phyloP scores from a whole-genome alignment of 2,329 filamentous ascomycete species.

The Fusarium pininemorale region DNA sequence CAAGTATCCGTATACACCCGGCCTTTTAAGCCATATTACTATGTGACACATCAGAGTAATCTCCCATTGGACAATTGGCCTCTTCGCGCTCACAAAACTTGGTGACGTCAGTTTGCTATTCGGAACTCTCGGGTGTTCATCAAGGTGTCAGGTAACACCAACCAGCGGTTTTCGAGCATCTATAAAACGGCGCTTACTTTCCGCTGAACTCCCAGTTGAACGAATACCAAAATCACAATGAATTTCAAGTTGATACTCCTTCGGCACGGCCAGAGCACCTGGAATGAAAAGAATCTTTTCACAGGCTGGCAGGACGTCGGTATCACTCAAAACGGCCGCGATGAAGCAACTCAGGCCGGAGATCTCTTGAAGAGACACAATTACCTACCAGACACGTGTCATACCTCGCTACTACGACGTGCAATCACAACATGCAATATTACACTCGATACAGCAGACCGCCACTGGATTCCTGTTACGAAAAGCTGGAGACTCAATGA shows the following conservation, averaged over 20 bases:
- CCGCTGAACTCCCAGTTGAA: rapidly evolving
- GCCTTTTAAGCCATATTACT: no score
- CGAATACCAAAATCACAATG: neutral
- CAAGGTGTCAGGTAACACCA: neutral
- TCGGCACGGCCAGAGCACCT: neutral
- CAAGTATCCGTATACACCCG: no score
- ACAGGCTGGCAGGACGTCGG: neutral
- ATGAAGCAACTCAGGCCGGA: neutral
- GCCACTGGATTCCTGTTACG: neutral
- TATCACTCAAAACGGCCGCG: neutral
- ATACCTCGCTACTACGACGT: neutral
- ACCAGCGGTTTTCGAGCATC: neutral
- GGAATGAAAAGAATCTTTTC: neutral
- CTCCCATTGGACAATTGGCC: neutral
- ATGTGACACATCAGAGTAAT: neutral
- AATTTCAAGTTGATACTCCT: neutral
- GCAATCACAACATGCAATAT: neutral
- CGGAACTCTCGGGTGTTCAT: neutral
- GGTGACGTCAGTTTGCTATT: neutral
- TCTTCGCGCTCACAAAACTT: rapidly evolving
- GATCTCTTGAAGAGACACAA: neutral
- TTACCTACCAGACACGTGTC: neutral
- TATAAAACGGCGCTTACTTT: neutral
- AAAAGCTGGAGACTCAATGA: neutral
- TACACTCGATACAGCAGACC: neutral